These are phyloP conservation scores for Hypoxylon sp. DNA, from an alignment of 2,329 filamentous ascomycete genomes.

Conservation along the genomic window DNA sequence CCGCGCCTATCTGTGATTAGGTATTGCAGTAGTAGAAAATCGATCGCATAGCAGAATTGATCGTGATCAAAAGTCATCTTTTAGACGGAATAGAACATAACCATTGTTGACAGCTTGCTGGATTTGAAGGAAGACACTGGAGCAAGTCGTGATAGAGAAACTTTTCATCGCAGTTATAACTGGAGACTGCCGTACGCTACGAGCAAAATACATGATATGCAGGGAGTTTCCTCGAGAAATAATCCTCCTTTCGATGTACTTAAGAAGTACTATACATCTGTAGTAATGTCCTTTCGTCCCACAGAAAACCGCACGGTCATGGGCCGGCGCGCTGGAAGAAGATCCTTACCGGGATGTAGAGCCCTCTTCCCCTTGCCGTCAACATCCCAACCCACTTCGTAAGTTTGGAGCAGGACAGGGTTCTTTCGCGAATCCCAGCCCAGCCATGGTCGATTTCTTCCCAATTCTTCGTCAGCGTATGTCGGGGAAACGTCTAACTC, in stretches of 20 bases:
- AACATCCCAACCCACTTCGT: slow-evolving; percentile 27
- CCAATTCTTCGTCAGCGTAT: slow-evolving; percentile 15
- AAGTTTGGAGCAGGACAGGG: slow-evolving; percentile 21
- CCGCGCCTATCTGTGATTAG: slow-evolving; percentile 33
- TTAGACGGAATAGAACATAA: slow-evolving; percentile 6
- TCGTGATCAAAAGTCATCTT: slow-evolving; percentile 12
- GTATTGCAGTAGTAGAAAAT: slow-evolving; percentile 10
- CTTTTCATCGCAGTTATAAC: slow-evolving; percentile 17
- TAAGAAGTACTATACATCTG: slow-evolving; percentile 23
- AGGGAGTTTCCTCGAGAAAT: slow-evolving; percentile 1
- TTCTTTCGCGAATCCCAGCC: slow-evolving; percentile 32
- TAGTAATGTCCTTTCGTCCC: slow-evolving; percentile 15
- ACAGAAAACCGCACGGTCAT: slow-evolving; percentile 32
- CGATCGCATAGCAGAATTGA: slow-evolving; percentile 25
- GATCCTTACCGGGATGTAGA: slow-evolving; percentile 32
- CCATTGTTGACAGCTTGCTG: slow-evolving; percentile 14
- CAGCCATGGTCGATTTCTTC: slow-evolving; percentile 18
- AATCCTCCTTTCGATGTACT: slow-evolving; percentile 16
- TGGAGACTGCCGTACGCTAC: slow-evolving; percentile 24
- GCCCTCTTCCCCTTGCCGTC: slow-evolving; percentile 29
- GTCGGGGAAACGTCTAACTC: slow-evolving; percentile 24
- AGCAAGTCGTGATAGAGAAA: slow-evolving; percentile 14
- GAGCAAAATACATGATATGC: slow-evolving; percentile 9
- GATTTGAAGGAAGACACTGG: slow-evolving; percentile 13
- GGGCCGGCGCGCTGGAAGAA: slow-evolving; percentile 31